These are phyloP conservation scores for Dactylella cylindrospora DNA, from an alignment of 2,329 filamentous ascomycete genomes.

Conservation along the genomic window DNA sequence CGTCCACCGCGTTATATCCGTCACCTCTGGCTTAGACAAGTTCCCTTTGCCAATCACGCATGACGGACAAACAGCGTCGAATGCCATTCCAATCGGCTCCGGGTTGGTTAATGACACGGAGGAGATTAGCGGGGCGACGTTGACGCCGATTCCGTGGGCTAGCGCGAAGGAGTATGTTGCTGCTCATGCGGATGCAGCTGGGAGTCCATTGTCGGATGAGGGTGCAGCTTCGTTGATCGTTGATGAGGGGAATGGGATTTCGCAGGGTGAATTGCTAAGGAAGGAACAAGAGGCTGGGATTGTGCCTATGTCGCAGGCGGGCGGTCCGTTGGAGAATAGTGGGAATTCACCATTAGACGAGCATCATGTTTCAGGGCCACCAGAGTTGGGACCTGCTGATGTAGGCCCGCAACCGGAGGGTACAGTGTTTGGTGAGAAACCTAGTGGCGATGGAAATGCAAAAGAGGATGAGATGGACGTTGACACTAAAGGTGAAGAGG, in stretches of 20 bases:
- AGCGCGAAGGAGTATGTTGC: conserved; percentile 48
- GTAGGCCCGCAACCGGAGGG: conserved; percentile 69
- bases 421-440: conserved; percentile 32
- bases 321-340: conserved; percentile 4
- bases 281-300: conserved; percentile 82
- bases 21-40: conserved; percentile 75
- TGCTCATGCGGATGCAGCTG: conserved; percentile 35
- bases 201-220: conserved; percentile 11
- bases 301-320: conserved; percentile 65
- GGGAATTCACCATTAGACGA: conserved; percentile 51
- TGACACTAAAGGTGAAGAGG: conserved; percentile 33
- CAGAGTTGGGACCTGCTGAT: conserved; percentile 81
- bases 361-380: conserved; percentile 81
- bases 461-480: conserved; percentile 38
- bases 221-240: conserved; percentile 14
- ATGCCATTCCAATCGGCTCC: conserved; percentile 52
- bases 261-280: conserved; percentile 80
- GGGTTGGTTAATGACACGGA: conserved; percentile 71
- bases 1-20: conserved; percentile 83
- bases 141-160: conserved; percentile 90
- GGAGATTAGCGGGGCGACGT: conserved; percentile 82
- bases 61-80: conserved; percentile 62
- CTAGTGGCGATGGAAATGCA: not conserved
- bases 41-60: conserved; percentile 76
- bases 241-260: conserved; percentile 60